These are phyloP conservation scores for Amphirosellinia nigrospora DNA, from an alignment of 495 filamentous ascomycete genomes.

Conservation along the genomic window DNA sequence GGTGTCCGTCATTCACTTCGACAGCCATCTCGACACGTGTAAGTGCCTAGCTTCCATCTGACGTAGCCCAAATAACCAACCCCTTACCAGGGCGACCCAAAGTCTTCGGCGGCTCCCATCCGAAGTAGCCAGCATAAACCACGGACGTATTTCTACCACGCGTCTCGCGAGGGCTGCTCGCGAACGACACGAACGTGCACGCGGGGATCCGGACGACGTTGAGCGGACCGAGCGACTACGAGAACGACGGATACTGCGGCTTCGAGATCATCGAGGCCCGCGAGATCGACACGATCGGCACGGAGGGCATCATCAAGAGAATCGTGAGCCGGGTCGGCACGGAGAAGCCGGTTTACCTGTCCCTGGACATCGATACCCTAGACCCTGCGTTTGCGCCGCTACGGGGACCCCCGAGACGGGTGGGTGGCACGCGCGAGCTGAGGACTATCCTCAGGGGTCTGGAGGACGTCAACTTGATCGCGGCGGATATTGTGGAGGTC, in stretches of 20 bases:
- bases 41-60: slow-evolving; percentile 58
- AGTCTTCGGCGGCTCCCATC: slow-evolving; percentile 64
- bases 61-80: background rate
- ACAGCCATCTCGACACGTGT: slow-evolving; percentile 82
- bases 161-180: slow-evolving; percentile 76
- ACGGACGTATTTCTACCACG: slow-evolving; percentile 88
- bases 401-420: slow-evolving; percentile 79
- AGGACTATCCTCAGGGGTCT: slow-evolving; percentile 74
- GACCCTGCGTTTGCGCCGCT: slow-evolving; percentile 76
- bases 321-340: slow-evolving; percentile 69
- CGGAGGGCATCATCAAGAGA: slow-evolving; percentile 65
- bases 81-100: slow-evolving; percentile 67
- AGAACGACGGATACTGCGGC: slow-evolving; percentile 69
- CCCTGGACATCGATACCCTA: slow-evolving; percentile 78
- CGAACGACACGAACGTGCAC: slow-evolving; percentile 73
- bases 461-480: slow-evolving; percentile 73
- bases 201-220: slow-evolving; percentile 79
- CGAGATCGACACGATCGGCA: slow-evolving; percentile 72
- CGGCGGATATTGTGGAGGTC: slow-evolving; percentile 86
- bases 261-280: slow-evolving; percentile 74
- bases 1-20: slow-evolving; percentile 86
- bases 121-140: slow-evolving; percentile 73
- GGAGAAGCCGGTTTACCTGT: slow-evolving; percentile 71
- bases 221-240: slow-evolving; percentile 74
- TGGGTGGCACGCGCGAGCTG: slow-evolving; percentile 75